Evolutionary conservation across 106 monocot genomes (phyloP).

Genomic region (Dendrobium chrysotoxum): DNA sequence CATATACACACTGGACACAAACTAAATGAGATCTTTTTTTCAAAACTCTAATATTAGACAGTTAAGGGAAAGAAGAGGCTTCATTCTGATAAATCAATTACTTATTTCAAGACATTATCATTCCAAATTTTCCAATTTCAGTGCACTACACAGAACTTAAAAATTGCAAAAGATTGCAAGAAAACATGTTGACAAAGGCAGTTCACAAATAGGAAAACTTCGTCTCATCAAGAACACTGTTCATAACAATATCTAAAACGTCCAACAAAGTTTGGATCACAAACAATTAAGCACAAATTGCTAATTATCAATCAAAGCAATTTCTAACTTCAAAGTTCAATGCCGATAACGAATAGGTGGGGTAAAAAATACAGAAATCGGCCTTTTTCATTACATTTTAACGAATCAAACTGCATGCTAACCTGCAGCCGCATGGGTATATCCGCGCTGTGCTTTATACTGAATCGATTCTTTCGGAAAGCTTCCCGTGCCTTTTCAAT

Average conservation of each 20-base stretch:
- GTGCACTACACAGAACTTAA: neutral
- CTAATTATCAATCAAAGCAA: neutral
- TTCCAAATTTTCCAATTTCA: neutral
- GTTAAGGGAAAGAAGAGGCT: neutral
- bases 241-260: neutral
- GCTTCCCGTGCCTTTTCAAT: constrained; percentile 47
- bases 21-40: neutral
- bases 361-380: neutral
- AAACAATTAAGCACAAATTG: neutral
- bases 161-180: neutral
- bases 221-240: neutral
- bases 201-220: neutral
- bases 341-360: neutral
- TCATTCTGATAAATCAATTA: neutral
- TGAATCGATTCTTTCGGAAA: constrained; percentile 32
- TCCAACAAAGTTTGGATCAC: neutral
- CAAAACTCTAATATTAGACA: neutral
- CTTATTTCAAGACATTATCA: neutral
- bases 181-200: neutral
- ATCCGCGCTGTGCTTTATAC: constrained; percentile 72
- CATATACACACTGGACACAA: no score
- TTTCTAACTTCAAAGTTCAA: neutral
- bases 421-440: constrained; percentile 83
- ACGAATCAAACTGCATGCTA: neutral
- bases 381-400: neutral